Percentiles rank a stretch among this genome's conserved stretches.
These are phyloP conservation scores for Wickerhamiella galacta DNA, from an alignment of 805 yeast species.

Conservation along the genomic window DNA sequence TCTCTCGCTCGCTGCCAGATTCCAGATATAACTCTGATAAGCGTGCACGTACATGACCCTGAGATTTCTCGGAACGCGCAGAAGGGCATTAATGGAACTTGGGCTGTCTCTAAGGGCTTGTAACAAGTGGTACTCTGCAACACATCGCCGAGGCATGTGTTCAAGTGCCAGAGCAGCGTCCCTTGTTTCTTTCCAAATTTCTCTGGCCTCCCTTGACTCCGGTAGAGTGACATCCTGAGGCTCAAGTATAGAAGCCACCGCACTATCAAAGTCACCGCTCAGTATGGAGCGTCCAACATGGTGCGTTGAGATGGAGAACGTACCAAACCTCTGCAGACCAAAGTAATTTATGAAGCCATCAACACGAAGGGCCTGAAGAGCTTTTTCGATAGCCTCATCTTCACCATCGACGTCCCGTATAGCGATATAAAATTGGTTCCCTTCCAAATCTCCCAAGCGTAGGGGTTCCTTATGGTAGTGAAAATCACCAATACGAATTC, in stretches of 20 bases:
- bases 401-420: conserved; percentile 47
- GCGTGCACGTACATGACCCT: conserved; percentile 95
- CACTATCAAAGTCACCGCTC: conserved; percentile 60
- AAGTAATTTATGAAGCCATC: conserved; percentile 84
- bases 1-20: conserved; percentile 63
- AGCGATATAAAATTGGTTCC: conserved; percentile 79
- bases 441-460: conserved; percentile 66
- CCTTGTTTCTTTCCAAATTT: conserved; percentile 57
- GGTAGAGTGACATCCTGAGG: conserved; percentile 78
- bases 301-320: conserved; percentile 86
- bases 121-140: conserved; percentile 68
- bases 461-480: conserved; percentile 44
- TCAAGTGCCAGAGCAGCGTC: conserved; percentile 50
- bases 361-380: conserved; percentile 40
- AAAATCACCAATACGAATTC: conserved; percentile 69
- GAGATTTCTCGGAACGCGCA: conserved; percentile 81
- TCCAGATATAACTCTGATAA: conserved; percentile 94
- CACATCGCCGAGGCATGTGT: conserved; percentile 73
- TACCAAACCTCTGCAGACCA: conserved; percentile 98
- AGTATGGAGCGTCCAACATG: conserved; percentile 59
- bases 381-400: conserved; percentile 28
- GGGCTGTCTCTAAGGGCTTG: conserved; percentile 37
- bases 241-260: conserved; percentile 59
- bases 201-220: conserved; percentile 68
- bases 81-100: conserved; percentile 55